These are phyloP conservation scores for Sherardia arvensis DNA, from an alignment of 257 asterid genomes.

Conservation along the genomic window DNA sequence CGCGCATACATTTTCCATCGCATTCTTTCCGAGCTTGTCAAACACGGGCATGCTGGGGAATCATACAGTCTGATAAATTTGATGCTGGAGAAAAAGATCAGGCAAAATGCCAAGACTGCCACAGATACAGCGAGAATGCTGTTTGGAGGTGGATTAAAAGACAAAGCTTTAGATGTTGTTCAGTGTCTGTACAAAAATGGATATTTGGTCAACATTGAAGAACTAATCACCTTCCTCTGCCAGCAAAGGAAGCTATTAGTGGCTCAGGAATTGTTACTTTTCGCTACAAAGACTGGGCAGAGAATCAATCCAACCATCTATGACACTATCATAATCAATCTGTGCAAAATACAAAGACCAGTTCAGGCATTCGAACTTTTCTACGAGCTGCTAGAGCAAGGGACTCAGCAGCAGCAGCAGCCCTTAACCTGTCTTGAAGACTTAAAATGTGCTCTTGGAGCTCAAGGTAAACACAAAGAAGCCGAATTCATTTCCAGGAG, in stretches of 20 bases:
- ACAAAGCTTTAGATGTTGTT: constrained; percentile 42
- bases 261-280: constrained; percentile 41
- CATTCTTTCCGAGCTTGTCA: constrained; percentile 48
- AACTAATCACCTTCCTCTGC: constrained; percentile 42
- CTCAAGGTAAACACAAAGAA: constrained; percentile 52
- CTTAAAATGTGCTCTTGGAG: constrained; percentile 42
- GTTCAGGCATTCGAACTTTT: constrained; percentile 57
- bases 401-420: constrained; percentile 29
- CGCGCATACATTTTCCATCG: constrained; percentile 51
- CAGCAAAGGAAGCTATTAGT: constrained; percentile 34
- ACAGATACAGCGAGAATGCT: constrained; percentile 47
- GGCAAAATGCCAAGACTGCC: constrained; percentile 52
- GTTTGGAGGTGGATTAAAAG: constrained; percentile 26
- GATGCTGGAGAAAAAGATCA: constrained; percentile 55
- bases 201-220: constrained; percentile 40
- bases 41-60: constrained; percentile 37
- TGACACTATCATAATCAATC: constrained; percentile 30
- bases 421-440: constrained; percentile 50
- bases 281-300: constrained; percentile 41
- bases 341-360: constrained; percentile 32
- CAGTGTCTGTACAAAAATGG: constrained; percentile 44
- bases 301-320: constrained; percentile 24
- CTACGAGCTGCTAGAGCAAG: constrained; percentile 59
- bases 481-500: constrained; percentile 73
- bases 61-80: constrained; percentile 47